Percentiles rank a stretch among this genome's conserved stretches.
These are phyloP conservation scores for Periglandula ipomoeae DNA, from an alignment of 2,329 filamentous ascomycete genomes.

Conservation along the genomic window DNA sequence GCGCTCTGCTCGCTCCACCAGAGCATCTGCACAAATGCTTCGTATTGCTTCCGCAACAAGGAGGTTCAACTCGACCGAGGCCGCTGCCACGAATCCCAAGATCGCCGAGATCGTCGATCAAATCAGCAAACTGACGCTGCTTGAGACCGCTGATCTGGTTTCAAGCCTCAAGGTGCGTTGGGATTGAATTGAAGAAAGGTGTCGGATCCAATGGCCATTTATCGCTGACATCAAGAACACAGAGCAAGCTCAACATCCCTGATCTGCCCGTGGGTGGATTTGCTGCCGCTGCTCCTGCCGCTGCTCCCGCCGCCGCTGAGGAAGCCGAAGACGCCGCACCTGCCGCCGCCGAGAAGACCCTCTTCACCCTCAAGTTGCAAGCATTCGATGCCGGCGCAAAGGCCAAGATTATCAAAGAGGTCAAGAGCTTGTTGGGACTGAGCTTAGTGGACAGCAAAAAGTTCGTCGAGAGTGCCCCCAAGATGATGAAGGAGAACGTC, in stretches of 20 bases:
- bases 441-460: constrained; percentile 99
- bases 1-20: constrained; percentile 37
- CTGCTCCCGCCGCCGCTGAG: constrained; percentile 57
- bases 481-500: constrained; percentile 98
- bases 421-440: constrained; percentile 91
- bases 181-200: neutral
- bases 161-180: constrained; percentile 80
- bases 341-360: constrained; percentile 85
- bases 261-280: constrained; percentile 94
- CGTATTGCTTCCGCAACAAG: constrained; percentile 43
- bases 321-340: constrained; percentile 85
- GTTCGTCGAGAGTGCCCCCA: constrained; percentile 96
- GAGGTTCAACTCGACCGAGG: constrained; percentile 85
- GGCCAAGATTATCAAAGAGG: constrained; percentile 99
- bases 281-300: constrained; percentile 56
- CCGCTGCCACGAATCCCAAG: constrained; percentile 68
- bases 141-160: constrained; percentile 96
- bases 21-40: constrained; percentile 37
- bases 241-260: constrained; percentile 95
- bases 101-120: constrained; percentile 93
- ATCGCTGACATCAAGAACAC: constrained; percentile 9
- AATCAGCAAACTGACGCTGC: constrained; percentile 93
- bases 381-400: constrained; percentile 83
- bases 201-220: neutral
- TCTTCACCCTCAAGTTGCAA: constrained; percentile 93